phyloP scores from a whole-genome alignment of 441 rosid genomes.

The Codiaeum variegatum region DNA sequence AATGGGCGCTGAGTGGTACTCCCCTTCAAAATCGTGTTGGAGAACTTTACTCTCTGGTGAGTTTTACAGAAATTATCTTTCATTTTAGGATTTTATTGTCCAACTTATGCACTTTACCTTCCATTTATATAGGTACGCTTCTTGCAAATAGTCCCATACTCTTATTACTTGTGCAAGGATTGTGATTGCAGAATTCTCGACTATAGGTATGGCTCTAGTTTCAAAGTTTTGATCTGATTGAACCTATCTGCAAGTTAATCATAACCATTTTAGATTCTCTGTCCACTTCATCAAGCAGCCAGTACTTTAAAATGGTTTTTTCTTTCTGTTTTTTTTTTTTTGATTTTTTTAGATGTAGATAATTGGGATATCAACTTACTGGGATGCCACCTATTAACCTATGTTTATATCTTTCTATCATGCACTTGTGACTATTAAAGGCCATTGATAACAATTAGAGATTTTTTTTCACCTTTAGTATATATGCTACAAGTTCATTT shows the following conservation, averaged over 20 bases:
- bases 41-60: conserved; percentile 92
- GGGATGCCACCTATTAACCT: neutral
- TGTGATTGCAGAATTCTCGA: conserved; percentile 90
- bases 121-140: conserved; percentile 71
- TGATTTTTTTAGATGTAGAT: too few species aligned
- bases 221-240: conserved; percentile 9
- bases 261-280: neutral
- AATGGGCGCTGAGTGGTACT: conserved; percentile 98
- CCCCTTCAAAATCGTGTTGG: conserved; percentile 99
- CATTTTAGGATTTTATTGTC: conserved; percentile 19
- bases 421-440: neutral
- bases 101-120: conserved; percentile 21
- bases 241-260: neutral
- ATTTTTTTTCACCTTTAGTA: neutral
- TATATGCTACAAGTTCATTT: neutral
- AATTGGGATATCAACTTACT: neutral
- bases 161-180: conserved; percentile 91
- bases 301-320: neutral
- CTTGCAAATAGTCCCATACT: conserved; percentile 79
- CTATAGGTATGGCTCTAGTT: conserved; percentile 48
- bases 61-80: conserved; percentile 20
- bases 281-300: neutral
- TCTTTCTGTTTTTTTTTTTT: too few species aligned
- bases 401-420: neutral
- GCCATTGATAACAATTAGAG: neutral